Evolutionary conservation across 2,329 filamentous ascomycete genomes (phyloP), one percentile per base, ranked within the genome.

Genomic region (Cladophialophora psammophila): DNA sequence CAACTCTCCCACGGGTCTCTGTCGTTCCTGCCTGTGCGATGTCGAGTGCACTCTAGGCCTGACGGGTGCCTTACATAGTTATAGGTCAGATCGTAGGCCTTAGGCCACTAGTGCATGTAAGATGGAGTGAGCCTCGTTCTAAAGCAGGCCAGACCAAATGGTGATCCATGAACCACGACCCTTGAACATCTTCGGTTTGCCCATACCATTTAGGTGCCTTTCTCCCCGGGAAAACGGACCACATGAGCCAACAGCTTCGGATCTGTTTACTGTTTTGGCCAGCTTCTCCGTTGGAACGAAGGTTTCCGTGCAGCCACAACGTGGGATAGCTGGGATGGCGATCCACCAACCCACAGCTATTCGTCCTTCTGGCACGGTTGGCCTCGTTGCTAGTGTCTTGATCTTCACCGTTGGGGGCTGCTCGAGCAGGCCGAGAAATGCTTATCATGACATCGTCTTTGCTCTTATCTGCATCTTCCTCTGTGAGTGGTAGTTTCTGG

Each of bases 381-480:
- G 45, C n/a, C 45, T 50, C 45, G 12, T 10, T 50, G 26, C 26
- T 50, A 26, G 45, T 20, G 26, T 26, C 20, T 26, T 20, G 18
- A 26, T 50, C 18, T 50, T 26, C 8, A 10, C 18, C n/a, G 31
- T 55, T 18, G 31, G 31, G 31, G 12, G 31, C 31, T 31, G 31
- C 6, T 35, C 9, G 12, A 9, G 34, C 31, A 40, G 45, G 45
- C 45, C 18, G 45, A 54, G 15, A 61, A 61, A 61, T 61, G 59
- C 59, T 61, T 61, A 61, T 61, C 59, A 53, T 48, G 34, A 61
- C 42, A 48, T 53, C 45, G 18, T 31, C 45, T 7, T n/a, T 8
- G 18, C 20, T 15, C 59, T 61, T 61, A 61, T 61, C 59, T 38
- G 2, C 32, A 40, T 53, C 45, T n/a, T 40, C 32, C 13, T 40